Evolutionary conservation across 2,329 filamentous ascomycete species (phyloP), one percentile per base, ranked within the genome.

Genomic region (Trichoderma cornu-damae): DNA sequence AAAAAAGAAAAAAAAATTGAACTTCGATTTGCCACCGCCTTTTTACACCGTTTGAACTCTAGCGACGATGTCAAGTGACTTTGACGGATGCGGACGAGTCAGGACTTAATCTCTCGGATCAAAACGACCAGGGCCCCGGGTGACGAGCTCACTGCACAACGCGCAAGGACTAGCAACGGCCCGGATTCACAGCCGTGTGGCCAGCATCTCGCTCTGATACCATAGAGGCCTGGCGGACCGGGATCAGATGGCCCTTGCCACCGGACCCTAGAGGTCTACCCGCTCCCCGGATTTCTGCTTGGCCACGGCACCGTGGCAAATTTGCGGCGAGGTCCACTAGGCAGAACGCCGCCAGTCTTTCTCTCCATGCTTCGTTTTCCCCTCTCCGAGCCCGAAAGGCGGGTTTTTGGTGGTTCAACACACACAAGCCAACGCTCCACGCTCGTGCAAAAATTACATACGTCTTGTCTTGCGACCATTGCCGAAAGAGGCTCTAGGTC

Each of bases 161-260:
- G 47, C 47, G 46, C 42, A 58, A 64, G 62, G 66, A 63, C 66
- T 64, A 61, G 60, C 63, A 68, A 68, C 69, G 68, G 69, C 63
- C 69, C 69, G 69, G 69, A 68, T 68, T 66, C 61, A 59, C 65
- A 70, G 68, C 69, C 68, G 69, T 70, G 62, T 68, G 64, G 67
- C 61, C 67, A 67, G 61, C 59, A 63, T 40, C 32, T 53, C 20
- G 56, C 49, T 52, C 24, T 58, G 56, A 54, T 53, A 58, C 56
- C 47, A 58, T 56, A 56, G 62, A 62, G 55, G 53, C 54, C 62
- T 63, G 62, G 63, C 42, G n/a, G 63, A 64, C 66, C 63, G 65
- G 66, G 66, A 63, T 64, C 62, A 55, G 56, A 61, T 62, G 20
- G 62, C 43, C 68, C 65, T 57, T 64, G 64, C 65, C 60, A 53